phyloP scores from a whole-genome alignment of 495 filamentous ascomycete species.

The Penicillium samsonianum region DNA sequence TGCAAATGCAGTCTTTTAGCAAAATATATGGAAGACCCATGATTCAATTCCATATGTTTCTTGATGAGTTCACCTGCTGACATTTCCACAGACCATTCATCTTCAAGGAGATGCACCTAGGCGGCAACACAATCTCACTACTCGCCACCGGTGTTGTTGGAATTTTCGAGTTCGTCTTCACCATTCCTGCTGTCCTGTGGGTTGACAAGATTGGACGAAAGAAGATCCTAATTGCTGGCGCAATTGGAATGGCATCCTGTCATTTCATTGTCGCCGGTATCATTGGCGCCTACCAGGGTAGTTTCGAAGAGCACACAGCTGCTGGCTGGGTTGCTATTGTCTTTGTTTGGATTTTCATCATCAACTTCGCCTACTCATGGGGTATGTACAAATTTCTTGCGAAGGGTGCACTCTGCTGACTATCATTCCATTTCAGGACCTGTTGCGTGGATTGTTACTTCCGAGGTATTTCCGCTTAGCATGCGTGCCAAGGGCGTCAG shows the following conservation, averaged over 20 bases:
- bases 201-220: conserved; percentile 74
- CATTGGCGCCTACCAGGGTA: conserved; percentile 37
- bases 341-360: conserved; percentile 48
- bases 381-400: conserved; percentile 22
- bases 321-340: conserved; percentile 47
- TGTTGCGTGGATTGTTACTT: conserved; percentile 47
- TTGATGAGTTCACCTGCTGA: conserved; percentile 11
- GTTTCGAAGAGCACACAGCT: conserved; percentile 29
- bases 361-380: conserved; percentile 50
- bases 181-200: conserved; percentile 67
- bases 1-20: neutral
- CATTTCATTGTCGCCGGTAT: conserved; percentile 50
- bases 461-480: conserved; percentile 48
- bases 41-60: neutral
- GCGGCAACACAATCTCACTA: conserved; percentile 58
- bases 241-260: conserved; percentile 67
- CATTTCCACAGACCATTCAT: conserved; percentile 34
- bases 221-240: conserved; percentile 73
- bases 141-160: conserved; percentile 76
- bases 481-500: conserved; percentile 51
- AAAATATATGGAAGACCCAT: neutral
- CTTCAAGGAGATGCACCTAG: conserved; percentile 37
- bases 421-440: conserved; percentile 26
- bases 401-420: neutral
- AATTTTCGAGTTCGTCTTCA: conserved; percentile 73